Conservation (phyloP, 2,329 filamentous ascomycete species). For the Cladophialophora psammophila region DNA sequence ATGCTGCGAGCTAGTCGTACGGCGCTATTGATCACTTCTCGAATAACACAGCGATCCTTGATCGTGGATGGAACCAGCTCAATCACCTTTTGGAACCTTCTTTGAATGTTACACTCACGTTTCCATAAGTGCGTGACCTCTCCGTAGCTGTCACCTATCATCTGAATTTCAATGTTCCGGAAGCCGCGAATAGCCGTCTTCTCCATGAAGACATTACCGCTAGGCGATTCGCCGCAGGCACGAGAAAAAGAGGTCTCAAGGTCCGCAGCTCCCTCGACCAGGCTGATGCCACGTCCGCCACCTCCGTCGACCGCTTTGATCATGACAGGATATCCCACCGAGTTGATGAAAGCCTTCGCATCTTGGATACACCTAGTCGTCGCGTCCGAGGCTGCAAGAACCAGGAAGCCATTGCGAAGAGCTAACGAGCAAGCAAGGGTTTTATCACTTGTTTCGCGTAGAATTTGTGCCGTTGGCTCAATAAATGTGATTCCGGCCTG, state of each 20-base stretch:
- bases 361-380: conserved; percentile 54
- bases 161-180: conserved; percentile 67
- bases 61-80: conserved; percentile 64
- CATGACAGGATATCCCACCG: conserved; percentile 63
- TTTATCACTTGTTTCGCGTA: conserved; percentile 63
- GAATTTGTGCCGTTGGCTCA: conserved; percentile 64
- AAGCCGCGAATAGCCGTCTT: conserved; percentile 69
- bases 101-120: conserved; percentile 66
- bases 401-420: conserved; percentile 59
- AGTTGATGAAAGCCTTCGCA: conserved; percentile 64
- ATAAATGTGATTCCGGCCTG: conserved; percentile 47
- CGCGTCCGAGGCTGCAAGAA: conserved; percentile 56
- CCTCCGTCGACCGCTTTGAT: conserved; percentile 70
- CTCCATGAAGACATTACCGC: conserved; percentile 64
- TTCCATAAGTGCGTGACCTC: conserved; percentile 64
- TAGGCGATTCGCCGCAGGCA: conserved; percentile 65
- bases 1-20: no score
- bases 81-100: conserved; percentile 67
- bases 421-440: conserved; percentile 61
- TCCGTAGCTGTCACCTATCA: conserved; percentile 63
- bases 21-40: conserved; percentile 60
- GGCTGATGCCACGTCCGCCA: conserved; percentile 66
- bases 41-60: conserved; percentile 54
- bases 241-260: conserved; percentile 57
- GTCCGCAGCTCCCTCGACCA: conserved; percentile 55